Evolutionary conservation across 2,329 filamentous ascomycete genomes (phyloP), one percentile per base, ranked within the genome.

Genomic region (Grosmannia penicillata): DNA sequence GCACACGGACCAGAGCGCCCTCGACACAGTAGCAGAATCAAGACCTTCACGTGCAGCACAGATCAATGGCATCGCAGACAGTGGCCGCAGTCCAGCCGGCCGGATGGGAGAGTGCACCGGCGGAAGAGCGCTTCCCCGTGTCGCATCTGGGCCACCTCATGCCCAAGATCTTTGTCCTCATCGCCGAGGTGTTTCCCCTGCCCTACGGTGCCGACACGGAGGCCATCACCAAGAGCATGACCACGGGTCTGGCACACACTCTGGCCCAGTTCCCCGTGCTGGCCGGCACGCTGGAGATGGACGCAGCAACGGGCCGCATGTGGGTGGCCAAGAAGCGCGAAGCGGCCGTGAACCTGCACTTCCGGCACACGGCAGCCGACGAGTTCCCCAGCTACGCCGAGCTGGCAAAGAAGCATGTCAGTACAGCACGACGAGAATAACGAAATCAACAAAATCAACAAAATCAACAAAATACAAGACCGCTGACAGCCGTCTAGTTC

Each of bases 111-210:
- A 19, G 35, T 7, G 25, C 32, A 4, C 23, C 38, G 2, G 41
- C 38, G 3, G 8, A 28, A 1, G 36, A 40, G 14, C 35, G 36
- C 6, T 18, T 40, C 7, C 6, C 33, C 7, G 10, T 43, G 7
- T 38, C 38, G 6, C 15, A 33, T 26, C 31, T 43, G 28, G 27
- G 34, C 30, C 41, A 43, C 18, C 30, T 40, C 13, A 40, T 43
- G 41, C 41, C 41, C 31, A 43, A 43, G 38, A 40, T 40, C 15
- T 43, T 36, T 27, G 41, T 40, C 3, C 19, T 43, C 27, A 19
- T 43, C 4, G 26, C 38, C 15, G 41, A 43, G 35, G 38, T 43
- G 4, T 43, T 43, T 31, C 13, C 30, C 2, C 35, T 43, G 35
- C 31, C 38, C 3, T 31, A 24, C 1, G 28, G 22, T 8, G 18